Evolutionary conservation across 495 filamentous ascomycete genomes (phyloP).

Genomic region (Saxophila tyrrhenica): DNA sequence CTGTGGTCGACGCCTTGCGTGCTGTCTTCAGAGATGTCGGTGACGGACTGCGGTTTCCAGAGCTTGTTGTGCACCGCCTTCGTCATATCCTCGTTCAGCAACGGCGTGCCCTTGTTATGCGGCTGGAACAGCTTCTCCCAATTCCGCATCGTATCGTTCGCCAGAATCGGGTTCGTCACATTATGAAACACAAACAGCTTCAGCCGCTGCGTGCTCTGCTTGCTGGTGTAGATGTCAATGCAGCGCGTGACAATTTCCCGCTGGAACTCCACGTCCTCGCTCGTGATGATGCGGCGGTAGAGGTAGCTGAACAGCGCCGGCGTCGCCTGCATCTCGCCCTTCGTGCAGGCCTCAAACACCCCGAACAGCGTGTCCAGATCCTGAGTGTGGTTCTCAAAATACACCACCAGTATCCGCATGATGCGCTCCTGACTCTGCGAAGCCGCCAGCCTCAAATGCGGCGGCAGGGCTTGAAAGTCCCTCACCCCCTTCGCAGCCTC

Average conservation of each 20-base stretch:
- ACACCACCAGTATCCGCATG: conserved; percentile 73
- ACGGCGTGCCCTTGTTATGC: conserved; percentile 49
- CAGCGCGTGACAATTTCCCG: conserved; percentile 72
- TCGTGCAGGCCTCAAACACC: conserved; percentile 72
- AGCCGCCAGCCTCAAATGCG: conserved; percentile 67
- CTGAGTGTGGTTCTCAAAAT: conserved; percentile 58
- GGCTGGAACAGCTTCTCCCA: conserved; percentile 40
- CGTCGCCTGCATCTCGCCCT: conserved; percentile 66
- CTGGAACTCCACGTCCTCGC: conserved; percentile 80
- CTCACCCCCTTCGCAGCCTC: conserved; percentile 62
- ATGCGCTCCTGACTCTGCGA: conserved; percentile 82
- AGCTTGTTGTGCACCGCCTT: conserved; percentile 87
- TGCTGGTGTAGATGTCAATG: conserved; percentile 66
- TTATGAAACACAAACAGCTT: conserved; percentile 90
- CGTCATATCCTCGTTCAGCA: conserved; percentile 81
- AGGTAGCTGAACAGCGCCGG: conserved; percentile 71
- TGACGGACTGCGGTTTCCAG: conserved; percentile 72
- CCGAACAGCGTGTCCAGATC: conserved; percentile 86
- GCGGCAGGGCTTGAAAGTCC: conserved; percentile 52
- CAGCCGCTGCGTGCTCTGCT: conserved; percentile 62
- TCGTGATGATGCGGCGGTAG: conserved; percentile 72
- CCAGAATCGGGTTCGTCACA: conserved; percentile 90
- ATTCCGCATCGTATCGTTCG: conserved; percentile 82
- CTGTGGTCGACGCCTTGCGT: conserved; percentile 88
- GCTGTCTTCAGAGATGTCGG: conserved; percentile 74